Conservation (phyloP, 177 flowering plant genomes). For the Vitis hybrid region DNA sequence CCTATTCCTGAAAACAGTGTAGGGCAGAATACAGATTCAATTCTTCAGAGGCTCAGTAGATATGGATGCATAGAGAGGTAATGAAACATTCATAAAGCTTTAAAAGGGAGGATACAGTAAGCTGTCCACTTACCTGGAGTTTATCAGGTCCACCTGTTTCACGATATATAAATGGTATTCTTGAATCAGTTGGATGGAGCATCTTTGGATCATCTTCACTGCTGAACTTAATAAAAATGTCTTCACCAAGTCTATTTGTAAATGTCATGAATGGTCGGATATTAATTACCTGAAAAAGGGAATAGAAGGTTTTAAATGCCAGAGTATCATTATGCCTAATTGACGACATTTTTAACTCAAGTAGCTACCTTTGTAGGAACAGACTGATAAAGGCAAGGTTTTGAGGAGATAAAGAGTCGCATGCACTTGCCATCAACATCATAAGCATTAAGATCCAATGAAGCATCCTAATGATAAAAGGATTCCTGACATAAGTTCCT, state of each 20-base stretch:
- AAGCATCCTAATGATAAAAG: constrained; percentile 70
- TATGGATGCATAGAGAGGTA: neutral
- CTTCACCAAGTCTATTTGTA: constrained; percentile 86
- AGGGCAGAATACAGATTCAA: too few species aligned
- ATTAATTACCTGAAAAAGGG: constrained; percentile 57
- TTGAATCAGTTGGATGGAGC: constrained; percentile 67
- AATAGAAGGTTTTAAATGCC: constrained; percentile 4
- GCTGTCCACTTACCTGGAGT: constrained; percentile 61
- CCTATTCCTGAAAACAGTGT: too few species aligned
- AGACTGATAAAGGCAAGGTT: constrained; percentile 83
- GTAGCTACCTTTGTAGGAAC: constrained; percentile 85
- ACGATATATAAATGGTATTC: constrained; percentile 66
- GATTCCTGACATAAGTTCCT: neutral
- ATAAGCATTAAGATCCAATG: constrained; percentile 77
- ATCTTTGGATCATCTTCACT: constrained; percentile 75
- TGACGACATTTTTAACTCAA: neutral
- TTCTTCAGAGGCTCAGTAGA: neutral
- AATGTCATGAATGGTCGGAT: constrained; percentile 91
- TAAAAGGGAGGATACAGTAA: neutral
- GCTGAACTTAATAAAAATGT: constrained; percentile 61
- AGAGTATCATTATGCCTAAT: too few species aligned
- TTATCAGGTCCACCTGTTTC: constrained; percentile 49
- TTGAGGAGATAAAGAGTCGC: constrained; percentile 79
- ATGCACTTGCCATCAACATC: constrained; percentile 71
- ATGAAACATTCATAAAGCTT: constrained; percentile 6